A percentile compares a stretch with the other conserved stretches of the same genome.
These are phyloP conservation scores for Lentinula novae-zelandiae DNA, from an alignment of 1,284 basidiomycete species.

Conservation along the genomic window DNA sequence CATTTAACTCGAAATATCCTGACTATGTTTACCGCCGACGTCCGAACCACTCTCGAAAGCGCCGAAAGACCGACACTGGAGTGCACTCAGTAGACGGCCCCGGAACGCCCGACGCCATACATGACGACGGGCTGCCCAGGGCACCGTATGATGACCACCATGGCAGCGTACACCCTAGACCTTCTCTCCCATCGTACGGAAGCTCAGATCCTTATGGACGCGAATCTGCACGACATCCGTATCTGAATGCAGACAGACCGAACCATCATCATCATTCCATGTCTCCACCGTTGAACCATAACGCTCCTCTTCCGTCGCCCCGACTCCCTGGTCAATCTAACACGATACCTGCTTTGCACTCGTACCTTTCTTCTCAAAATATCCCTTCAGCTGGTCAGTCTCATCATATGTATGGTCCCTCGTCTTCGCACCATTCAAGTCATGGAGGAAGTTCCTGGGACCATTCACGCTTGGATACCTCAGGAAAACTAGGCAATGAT, in stretches of 20 bases:
- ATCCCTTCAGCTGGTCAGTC: conserved; percentile 2
- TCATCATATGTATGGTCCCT: conserved; percentile 2
- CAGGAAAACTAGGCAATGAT: background rate
- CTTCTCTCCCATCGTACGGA: background rate
- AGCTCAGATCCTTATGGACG: conserved; percentile 2
- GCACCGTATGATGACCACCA: conserved; percentile 30
- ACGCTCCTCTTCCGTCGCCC: background rate
- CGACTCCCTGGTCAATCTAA: conserved; percentile 1
- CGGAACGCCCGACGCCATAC: conserved; percentile 27
- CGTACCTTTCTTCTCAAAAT: conserved; percentile 5
- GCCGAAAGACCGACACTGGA: conserved; percentile 50
- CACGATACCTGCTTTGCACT: conserved; percentile 1
- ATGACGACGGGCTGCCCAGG: conserved; percentile 36
- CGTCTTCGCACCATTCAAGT: background rate
- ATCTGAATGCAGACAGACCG: background rate
- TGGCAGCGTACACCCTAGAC: conserved; percentile 15
- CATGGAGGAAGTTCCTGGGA: background rate
- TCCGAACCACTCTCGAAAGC: conserved; percentile 78
- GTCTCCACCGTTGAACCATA: background rate
- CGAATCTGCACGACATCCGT: background rate
- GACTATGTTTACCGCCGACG: conserved; percentile 82
- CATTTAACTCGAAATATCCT: conserved; percentile 79
- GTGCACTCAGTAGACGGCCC: conserved; percentile 18
- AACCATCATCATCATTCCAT: background rate
- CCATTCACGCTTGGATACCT: background rate